Base-by-base conservation (phyloP, 805 yeast genomes). In the Candida taoyuanica region DNA sequence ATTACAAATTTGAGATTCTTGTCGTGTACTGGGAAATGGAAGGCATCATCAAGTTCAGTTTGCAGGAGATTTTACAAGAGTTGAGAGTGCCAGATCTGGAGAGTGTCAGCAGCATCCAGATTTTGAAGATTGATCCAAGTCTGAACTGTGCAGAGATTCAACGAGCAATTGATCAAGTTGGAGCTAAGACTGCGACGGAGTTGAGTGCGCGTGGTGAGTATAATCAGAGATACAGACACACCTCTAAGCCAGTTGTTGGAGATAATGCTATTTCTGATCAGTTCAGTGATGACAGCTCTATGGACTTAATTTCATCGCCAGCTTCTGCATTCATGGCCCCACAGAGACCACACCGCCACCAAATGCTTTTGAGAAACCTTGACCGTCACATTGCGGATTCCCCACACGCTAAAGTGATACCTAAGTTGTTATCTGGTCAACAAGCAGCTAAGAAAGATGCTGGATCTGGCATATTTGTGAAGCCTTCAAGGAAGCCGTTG, bases 11-110 rank as follows among this genome's bases (percentile, higher is more conserved):
- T 36, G 56, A 57, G 21, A 39, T 66, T 11, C 16, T 65, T 17
- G 44, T 67, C 3, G 42, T 65, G 3, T 64, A 60, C 38, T 67
- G 73, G 73, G 68, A 64, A 28, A 55, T 68, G n/a, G 53, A 61
- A 31, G 42, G 44, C 3, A 37, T 40, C 2, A 61, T 60, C 18
- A 55, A 56, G 27, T 40, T 58, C 18, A 53, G 58, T 25, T 26
- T 49, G 4, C 39, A 47, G 17, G 59, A 60, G 32, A 60, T 64
- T n/a, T 41, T 62, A 4, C 55, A 53, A 34, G 55, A 55, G 21
- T 55, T 64, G 29, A 48, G 47, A 15, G 39, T 59, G 14, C 48
- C 58, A 6, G 29, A 59, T 2, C 48, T 48, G 24, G 55, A 55
- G 16, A 45, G 56, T 20, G 58, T 60, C 7, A 43, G 60, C 11